Evolutionary conservation across 345 rosid genomes (phyloP), one percentile per base, ranked within the genome.

Genomic region (Eucalyptus decipiens): DNA sequence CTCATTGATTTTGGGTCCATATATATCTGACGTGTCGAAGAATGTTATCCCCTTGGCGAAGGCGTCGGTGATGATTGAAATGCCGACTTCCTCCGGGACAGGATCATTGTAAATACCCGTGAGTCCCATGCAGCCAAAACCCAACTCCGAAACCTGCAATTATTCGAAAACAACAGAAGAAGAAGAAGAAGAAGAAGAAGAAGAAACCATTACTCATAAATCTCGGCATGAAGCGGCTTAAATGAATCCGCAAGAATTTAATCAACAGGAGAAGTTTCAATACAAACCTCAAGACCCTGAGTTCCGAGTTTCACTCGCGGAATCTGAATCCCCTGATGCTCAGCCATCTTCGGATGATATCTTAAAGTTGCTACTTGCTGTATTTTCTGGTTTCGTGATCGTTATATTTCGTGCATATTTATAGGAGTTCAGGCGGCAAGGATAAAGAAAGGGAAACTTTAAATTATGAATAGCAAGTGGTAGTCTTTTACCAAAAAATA

Each of bases 251-350:
- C 45, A 60, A 54, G 80, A 49, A 86, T 85, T 43, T 65, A n/a
- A 65, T 65, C 21, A n/a, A 65, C 40, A 45, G 21, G 49, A 34
- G 34, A 23, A 58, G 48, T 45, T 21, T 16, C 21, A 16, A 47
- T 21, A 13, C 16, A 18, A 87, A 89, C 90, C 89, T 89, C 81
- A 18, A 90, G 80, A 11, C 90, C 91, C 62, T 89, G 91, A 45
- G 89, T 45, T n/a, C 91, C 89, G 15, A 88, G 88, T 51, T 90
- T 91, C 89, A 89, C 85, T 58, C 85, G 80, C 23, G 89, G 90
- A 48, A 91, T 87, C 32, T 45, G 86, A n/a, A 58, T 5, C 81
- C 16, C 85, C 86, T 50, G 76, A 17, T 88, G 88, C 88, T 60
- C 91, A 6, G 88, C 89, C 90, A 90, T 89, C 24, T 83, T 67